Percentiles rank a stretch among this genome's conserved stretches.
Evolutionary conservation across 345 rosid genomes (phyloP).

Genomic region (Noccaea bulbosa): DNA sequence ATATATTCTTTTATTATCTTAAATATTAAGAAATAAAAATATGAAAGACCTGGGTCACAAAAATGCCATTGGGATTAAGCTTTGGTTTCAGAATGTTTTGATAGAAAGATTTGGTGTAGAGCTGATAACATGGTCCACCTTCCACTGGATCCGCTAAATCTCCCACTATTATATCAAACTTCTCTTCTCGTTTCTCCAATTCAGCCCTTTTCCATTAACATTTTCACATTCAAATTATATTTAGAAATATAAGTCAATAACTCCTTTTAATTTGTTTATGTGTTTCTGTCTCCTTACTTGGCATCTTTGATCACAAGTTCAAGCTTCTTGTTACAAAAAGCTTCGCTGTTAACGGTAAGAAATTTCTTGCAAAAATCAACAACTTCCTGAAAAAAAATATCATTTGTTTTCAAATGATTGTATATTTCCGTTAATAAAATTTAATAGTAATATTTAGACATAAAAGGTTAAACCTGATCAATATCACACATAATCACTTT

Average conservation of each 20-base stretch:
- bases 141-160: slow-evolving; percentile 96
- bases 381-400: slow-evolving; percentile 60
- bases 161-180: slow-evolving; percentile 82
- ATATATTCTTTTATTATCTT: not conserved
- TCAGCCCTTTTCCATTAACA: slow-evolving; percentile 59
- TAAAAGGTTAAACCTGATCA: slow-evolving; percentile 58
- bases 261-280: not conserved
- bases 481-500: slow-evolving; percentile 96
- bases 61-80: slow-evolving; percentile 73
- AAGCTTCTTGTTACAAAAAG: slow-evolving; percentile 75
- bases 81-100: slow-evolving; percentile 73
- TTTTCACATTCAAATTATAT: slow-evolving; percentile 6
- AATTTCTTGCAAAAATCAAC: slow-evolving; percentile 75
- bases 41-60: slow-evolving; percentile 76
- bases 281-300: slow-evolving; percentile 53
- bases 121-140: slow-evolving; percentile 97
- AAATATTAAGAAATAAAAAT: not conserved
- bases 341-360: slow-evolving; percentile 73
- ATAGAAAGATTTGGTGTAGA: slow-evolving; percentile 90
- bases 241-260: not conserved
- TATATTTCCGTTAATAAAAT: not conserved
- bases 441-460: not conserved
- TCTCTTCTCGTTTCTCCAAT: slow-evolving; percentile 65
- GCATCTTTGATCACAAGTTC: slow-evolving; percentile 81
- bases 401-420: slow-evolving; percentile 3